Evolutionary conservation across 257 asterid species (phyloP), one percentile per base, ranked within the genome.

Genomic region (Nicotiana tabacum): DNA sequence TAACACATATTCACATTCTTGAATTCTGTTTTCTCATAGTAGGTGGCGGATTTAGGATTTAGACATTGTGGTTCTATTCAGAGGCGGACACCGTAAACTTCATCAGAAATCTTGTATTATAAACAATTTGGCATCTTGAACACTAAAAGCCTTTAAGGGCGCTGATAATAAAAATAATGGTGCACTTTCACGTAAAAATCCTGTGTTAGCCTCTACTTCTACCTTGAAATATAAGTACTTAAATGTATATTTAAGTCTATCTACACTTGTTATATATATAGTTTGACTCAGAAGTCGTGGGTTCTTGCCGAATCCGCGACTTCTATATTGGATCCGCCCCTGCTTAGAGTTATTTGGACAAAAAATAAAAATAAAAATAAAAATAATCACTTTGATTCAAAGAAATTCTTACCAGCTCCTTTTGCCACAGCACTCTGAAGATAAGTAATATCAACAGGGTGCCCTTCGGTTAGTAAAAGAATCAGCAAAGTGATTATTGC

Each of bases 331-430:
- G 8, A 68, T 58, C 29, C 11, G 29, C 27, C 64, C 0, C 3
- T 58, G 0, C 27, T 57, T 32, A 17, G 55, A 68, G 29, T 29
- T n/a, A 69, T 11, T 12, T 32, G 18, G 77, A 69, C n/a, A 4
- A 3, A 2, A 16, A 5, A 58, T 1, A 11, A 35, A 9, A 27
- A 58, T 1, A 11, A 35, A 9, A 27, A 24, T 24, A 35, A 29
- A 4, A 46, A 77, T 9, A 55, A 27, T 9, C 2, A 53, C 43
- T n/a, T 4, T 67, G 29, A 67, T 17, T 33, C 29, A 77, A 16
- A 43, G 2, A 67, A 32, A 55, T 5, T 57, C 62, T 81, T 43
- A 88, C 89, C 91, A 58, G 91, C 91, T 77, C 91, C 91, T 86
- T 86, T 88, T 16, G 84, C 85, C 39, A 86, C 89, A 21, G 91